Percentiles rank a stretch among this genome's conserved stretches.
Evolutionary conservation across 805 yeast species (phyloP).

Genomic region (Metschnikowia arizonensis): DNA sequence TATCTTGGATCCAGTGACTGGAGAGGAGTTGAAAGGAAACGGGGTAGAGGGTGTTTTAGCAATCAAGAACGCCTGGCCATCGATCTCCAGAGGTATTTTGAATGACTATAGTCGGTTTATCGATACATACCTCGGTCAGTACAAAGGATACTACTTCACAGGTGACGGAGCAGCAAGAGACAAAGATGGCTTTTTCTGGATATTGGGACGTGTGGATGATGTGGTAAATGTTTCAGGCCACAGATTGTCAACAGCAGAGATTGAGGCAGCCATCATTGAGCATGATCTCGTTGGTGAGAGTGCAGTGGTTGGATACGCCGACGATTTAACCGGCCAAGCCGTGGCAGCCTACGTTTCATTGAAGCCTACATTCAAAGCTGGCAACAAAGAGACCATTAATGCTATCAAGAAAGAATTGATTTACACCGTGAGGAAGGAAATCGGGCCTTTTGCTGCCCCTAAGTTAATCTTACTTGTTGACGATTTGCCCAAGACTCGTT

Average conservation of each 20-base stretch:
- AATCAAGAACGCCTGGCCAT: constrained; percentile 90
- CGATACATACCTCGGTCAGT: constrained; percentile 90
- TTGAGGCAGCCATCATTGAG: constrained; percentile 84
- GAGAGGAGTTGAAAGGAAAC: constrained; percentile 76
- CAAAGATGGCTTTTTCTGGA: constrained; percentile 95
- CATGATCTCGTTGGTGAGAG: constrained; percentile 81
- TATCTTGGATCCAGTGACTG: constrained; percentile 90
- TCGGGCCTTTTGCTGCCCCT: constrained; percentile 96
- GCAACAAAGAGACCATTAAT: constrained; percentile 41
- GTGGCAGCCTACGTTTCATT: constrained; percentile 91
- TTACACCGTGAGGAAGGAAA: constrained; percentile 84
- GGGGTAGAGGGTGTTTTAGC: constrained; percentile 97
- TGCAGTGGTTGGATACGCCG: constrained; percentile 95
- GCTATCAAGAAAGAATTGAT: constrained; percentile 70
- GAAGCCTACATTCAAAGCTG: constrained; percentile 41
- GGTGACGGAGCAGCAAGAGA: constrained; percentile 99
- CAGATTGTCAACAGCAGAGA: constrained; percentile 96
- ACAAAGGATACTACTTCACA: constrained; percentile 90
- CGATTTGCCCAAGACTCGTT: constrained; percentile 96
- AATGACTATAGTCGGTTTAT: constrained; percentile 80
- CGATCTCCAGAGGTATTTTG: constrained; percentile 96
- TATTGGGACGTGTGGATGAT: constrained; percentile 97
- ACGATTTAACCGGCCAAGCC: constrained; percentile 97
- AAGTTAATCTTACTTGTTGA: constrained; percentile 76
- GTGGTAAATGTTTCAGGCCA: constrained; percentile 98